Evolutionary conservation across 2,329 filamentous ascomycete species (phyloP).

Genomic region (Aquanectria penicillioides): DNA sequence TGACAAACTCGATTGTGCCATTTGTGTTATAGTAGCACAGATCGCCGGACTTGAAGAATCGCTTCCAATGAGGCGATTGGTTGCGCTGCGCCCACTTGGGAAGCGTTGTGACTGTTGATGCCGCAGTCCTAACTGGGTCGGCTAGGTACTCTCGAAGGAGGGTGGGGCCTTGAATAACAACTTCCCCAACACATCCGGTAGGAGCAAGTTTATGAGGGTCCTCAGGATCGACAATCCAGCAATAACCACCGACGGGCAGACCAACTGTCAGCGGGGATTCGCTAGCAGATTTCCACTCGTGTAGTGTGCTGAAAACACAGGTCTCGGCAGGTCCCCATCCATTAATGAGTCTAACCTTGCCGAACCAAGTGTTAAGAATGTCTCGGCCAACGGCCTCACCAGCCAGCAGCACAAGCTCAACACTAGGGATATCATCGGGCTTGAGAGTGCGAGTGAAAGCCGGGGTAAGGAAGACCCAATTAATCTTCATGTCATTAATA

Average conservation of each 20-base stretch:
- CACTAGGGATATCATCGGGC: neutral
- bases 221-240: slow-evolving; percentile 39
- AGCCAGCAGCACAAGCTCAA: slow-evolving; percentile 16
- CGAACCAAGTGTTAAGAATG: slow-evolving; percentile 27
- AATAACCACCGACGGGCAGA: neutral
- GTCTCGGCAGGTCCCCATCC: slow-evolving; percentile 32
- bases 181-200: slow-evolving; percentile 37
- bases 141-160: slow-evolving; percentile 38
- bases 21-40: slow-evolving; percentile 41
- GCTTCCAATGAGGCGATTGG: slow-evolving; percentile 18
- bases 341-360: slow-evolving; percentile 22
- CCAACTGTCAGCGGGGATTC: slow-evolving; percentile 7
- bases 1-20: slow-evolving; percentile 52
- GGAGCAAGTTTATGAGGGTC: slow-evolving; percentile 36
- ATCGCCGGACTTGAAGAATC: slow-evolving; percentile 39
- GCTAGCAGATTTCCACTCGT: neutral
- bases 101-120: slow-evolving; percentile 44
- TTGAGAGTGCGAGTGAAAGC: neutral
- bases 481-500: neutral
- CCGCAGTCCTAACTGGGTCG: slow-evolving; percentile 33
- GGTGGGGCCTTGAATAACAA: slow-evolving; percentile 40
- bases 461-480: neutral
- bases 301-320: neutral
- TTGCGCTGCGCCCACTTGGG: slow-evolving; percentile 22
- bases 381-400: slow-evolving; percentile 23